These are phyloP conservation scores for Triticum dicoccoides DNA, from an alignment of 176 grass and related monocot species.

Conservation along the genomic window DNA sequence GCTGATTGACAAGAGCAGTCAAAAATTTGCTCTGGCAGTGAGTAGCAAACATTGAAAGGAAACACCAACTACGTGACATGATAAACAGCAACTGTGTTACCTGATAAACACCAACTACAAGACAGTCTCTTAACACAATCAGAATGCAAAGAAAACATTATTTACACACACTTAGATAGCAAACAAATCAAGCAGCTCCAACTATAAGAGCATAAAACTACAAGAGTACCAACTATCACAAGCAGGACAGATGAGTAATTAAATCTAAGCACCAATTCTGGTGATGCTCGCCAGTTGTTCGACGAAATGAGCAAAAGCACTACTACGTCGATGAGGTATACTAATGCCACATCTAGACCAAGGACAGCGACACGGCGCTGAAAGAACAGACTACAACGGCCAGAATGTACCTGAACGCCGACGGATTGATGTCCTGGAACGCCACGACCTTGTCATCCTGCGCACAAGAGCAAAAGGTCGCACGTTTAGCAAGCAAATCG, in stretches of 20 bases:
- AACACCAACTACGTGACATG: not conserved
- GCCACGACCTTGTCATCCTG: slow-evolving; percentile 94
- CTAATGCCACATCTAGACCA: not conserved
- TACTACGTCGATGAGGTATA: not conserved
- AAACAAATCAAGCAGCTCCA: not conserved
- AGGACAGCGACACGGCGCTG: not conserved
- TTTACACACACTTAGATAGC: not conserved
- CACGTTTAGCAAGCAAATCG: not conserved
- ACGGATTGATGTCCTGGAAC: slow-evolving; percentile 81
- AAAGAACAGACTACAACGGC: not conserved
- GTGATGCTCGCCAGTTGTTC: not conserved
- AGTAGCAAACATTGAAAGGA: not conserved
- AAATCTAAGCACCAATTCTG: not conserved
- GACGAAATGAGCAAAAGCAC: slow-evolving; percentile 14
- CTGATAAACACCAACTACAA: not conserved
- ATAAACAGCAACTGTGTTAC: not conserved
- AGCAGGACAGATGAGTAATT: not conserved
- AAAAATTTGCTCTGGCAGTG: not conserved
- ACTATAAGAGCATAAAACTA: not conserved
- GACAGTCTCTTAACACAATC: not conserved
- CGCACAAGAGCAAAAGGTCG: not conserved
- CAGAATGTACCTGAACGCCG: slow-evolving; percentile 71
- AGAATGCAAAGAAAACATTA: not conserved
- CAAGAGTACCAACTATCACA: not conserved
- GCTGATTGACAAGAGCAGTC: not conserved